Base-by-base conservation (phyloP, 352 stramenopile species). In the Phytophthora lateralis region DNA sequence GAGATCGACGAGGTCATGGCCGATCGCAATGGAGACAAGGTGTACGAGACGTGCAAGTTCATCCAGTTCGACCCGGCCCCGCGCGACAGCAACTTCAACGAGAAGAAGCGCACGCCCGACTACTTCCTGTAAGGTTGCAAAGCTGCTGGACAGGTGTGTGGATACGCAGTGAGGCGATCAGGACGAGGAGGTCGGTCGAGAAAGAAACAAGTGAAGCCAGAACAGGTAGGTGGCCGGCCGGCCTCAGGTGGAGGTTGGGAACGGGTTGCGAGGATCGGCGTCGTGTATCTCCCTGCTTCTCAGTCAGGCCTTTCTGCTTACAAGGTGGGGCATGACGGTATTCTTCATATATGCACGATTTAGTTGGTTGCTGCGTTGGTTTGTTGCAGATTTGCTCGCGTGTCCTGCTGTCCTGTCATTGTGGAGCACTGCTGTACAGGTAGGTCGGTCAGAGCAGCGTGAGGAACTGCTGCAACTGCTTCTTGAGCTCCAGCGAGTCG, bases 1-100 rank as follows among this genome's bases (percentile, higher is more conserved):
- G 93, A 98, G 71, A 97, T 98, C 69, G 96, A 96, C 56, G 89
- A 96, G 60, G 83, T 93, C 70, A 96, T 95, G 85, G 72, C 72
- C 54, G 88, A 96, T 68, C 87, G 86, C 70, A 89, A 63, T 24
- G 85, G 87, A 56, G 85, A 95, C 69, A 95, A 96, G 74, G 88
- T 96, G 17, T 95, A 96, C 73, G 88, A 96, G 62, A 96, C 88
- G 71, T 96, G 88, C 85, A 96, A 96, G 77, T 96, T 96, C 59
- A 97, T 96, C 64, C 88, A 96, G 73, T 97, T 97, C 51, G 88
- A 97, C 59, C 88, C 89, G 24, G 90, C 90, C 4, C 90, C 90
- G 47, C 86, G 88, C 56, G 90, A 97, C 75, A 93, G 91, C 71
- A 91, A 88, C 60, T 96, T 96, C 70, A 97, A 97, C 65, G 84